Evolutionary conservation across 2,329 filamentous ascomycete species (phyloP).

Genomic region (Xylaria sp.): DNA sequence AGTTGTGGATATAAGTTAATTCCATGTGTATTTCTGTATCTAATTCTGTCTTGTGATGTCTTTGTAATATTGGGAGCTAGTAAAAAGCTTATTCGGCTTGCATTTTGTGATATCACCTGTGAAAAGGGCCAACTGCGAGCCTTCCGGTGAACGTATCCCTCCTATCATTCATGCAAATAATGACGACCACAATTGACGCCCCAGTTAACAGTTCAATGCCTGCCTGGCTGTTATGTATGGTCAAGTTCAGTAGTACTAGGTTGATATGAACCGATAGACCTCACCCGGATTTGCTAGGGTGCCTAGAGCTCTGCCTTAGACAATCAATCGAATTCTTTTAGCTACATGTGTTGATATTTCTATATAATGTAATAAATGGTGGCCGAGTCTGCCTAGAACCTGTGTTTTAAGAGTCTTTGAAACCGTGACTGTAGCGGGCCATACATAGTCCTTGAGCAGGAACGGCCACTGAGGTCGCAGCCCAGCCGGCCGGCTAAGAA

Average conservation of each 20-base stretch:
- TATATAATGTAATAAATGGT: neutral
- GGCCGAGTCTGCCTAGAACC: neutral
- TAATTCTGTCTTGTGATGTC: too few species aligned
- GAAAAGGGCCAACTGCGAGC: too few species aligned
- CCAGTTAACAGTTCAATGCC: neutral
- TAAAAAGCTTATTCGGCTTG: too few species aligned
- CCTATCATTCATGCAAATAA: too few species aligned
- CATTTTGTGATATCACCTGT: too few species aligned
- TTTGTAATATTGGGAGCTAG: too few species aligned
- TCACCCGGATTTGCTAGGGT: neutral
- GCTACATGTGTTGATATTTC: neutral
- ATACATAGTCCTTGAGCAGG: neutral
- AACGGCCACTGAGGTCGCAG: slow-evolving; percentile 25
- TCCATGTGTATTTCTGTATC: too few species aligned
- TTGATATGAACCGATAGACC: neutral
- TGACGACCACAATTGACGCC: too few species aligned
- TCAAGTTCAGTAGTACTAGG: neutral
- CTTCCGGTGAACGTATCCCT: too few species aligned
- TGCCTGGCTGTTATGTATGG: neutral
- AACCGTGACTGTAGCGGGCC: neutral
- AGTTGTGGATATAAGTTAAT: too few species aligned
- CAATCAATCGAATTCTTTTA: neutral
- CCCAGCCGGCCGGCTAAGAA: slow-evolving; percentile 21
- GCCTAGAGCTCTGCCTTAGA: neutral
- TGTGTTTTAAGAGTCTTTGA: neutral